Evolutionary conservation across 1,139 yeast species (phyloP).

Genomic region (Suhomyces kunorum): DNA sequence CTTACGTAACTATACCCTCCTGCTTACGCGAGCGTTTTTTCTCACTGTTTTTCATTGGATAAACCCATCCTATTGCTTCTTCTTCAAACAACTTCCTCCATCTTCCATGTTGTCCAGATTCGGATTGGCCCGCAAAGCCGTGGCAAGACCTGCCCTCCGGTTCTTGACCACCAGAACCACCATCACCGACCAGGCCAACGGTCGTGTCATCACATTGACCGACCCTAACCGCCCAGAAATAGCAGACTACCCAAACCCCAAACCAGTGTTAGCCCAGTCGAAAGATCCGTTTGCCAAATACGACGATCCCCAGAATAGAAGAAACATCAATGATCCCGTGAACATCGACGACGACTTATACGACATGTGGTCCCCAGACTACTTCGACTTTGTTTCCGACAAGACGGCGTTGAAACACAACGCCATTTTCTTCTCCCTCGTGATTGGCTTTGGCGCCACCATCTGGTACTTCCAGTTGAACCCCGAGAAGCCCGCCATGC

Average conservation of each 20-base stretch:
- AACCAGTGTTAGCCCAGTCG: slow-evolving; percentile 55
- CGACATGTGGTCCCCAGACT: slow-evolving; percentile 89
- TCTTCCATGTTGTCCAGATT: slow-evolving; percentile 32
- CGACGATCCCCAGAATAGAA: slow-evolving; percentile 81
- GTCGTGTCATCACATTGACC: slow-evolving; percentile 43
- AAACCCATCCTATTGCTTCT: slow-evolving; percentile 8
- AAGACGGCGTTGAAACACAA: slow-evolving; percentile 58
- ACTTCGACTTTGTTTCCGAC: slow-evolving; percentile 62
- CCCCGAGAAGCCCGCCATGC: slow-evolving; percentile 78
- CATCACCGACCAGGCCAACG: slow-evolving; percentile 45
- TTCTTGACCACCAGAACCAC: slow-evolving; percentile 39
- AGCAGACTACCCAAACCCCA: slow-evolving; percentile 46
- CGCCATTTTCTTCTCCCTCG: slow-evolving; percentile 54
- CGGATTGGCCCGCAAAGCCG: slow-evolving; percentile 23
- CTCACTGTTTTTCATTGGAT: slow-evolving; percentile 26
- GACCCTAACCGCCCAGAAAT: slow-evolving; percentile 48
- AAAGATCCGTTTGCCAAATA: slow-evolving; percentile 73
- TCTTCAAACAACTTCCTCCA: slow-evolving; percentile 6
- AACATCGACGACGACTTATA: slow-evolving; percentile 70
- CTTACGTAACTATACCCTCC: not conserved
- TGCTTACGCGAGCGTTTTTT: slow-evolving; percentile 10
- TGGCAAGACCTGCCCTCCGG: slow-evolving; percentile 23
- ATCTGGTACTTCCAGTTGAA: slow-evolving; percentile 59
- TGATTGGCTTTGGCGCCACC: slow-evolving; percentile 55
- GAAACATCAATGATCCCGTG: slow-evolving; percentile 74